phyloP scores from a whole-genome alignment of 2,329 filamentous ascomycete genomes.

The Pseudogymnoascus destructans region DNA sequence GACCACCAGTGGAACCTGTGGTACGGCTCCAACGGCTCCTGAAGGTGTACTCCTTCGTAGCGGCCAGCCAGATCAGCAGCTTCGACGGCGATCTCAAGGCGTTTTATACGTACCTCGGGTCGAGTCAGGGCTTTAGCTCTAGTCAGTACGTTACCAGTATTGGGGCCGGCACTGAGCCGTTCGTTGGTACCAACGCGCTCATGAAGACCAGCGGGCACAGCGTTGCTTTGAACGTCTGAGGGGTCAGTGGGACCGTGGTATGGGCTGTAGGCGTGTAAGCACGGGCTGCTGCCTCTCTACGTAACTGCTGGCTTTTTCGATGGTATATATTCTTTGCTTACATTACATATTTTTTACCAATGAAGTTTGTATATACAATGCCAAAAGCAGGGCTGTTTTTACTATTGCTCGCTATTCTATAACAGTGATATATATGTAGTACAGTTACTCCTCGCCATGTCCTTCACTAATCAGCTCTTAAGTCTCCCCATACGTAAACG shows the following conservation, averaged over 20 bases:
- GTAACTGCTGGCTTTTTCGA: neutral
- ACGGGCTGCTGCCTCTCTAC: neutral
- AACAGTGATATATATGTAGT: conserved; percentile 1
- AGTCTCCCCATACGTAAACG: neutral
- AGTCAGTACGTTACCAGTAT: conserved; percentile 41
- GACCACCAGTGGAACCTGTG: conserved; percentile 45
- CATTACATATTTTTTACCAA: neutral
- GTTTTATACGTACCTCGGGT: conserved; percentile 44
- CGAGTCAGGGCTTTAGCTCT: conserved; percentile 33
- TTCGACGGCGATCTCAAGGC: conserved; percentile 44
- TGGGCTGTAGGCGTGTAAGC: neutral
- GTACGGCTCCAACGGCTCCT: conserved; percentile 43
- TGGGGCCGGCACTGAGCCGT: conserved; percentile 44
- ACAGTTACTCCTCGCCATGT: neutral
- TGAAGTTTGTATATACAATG: neutral
- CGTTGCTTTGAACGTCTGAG: neutral
- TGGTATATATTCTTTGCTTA: conserved; percentile 1
- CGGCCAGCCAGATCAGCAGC: conserved; percentile 31
- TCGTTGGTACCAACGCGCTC: conserved; percentile 35
- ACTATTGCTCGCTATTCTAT: conserved; percentile 3
- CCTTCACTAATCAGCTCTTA: neutral
- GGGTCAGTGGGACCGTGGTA: neutral
- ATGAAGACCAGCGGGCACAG: conserved; percentile 30
- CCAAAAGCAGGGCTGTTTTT: neutral
- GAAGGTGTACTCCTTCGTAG: conserved; percentile 49